Base-by-base conservation (phyloP, 106 monocot species). In the Dendrobium chrysotoxum region DNA sequence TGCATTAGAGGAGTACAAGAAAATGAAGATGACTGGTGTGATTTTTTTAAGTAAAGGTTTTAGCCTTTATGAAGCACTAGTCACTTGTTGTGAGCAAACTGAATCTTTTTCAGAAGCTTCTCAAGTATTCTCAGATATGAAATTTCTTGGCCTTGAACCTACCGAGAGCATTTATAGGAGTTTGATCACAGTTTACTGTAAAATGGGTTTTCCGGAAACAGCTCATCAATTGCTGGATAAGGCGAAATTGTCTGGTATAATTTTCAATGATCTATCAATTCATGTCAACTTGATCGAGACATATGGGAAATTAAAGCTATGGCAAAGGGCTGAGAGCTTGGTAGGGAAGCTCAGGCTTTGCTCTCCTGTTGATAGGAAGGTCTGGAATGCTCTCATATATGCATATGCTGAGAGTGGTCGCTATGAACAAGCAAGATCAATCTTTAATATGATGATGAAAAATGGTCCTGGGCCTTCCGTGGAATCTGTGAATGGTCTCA, bases 371-470 rank as follows among this genome's bases (percentile, higher is more conserved):
- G 95, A 95, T 65, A 93, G 95, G 77, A 93, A 86, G 79, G 78
- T 99, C 40, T 99, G 98, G 98, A 99, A 99, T 86, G 92, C 91
- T 79, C 83, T 99, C 38, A 99, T 99, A 80, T 38, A 84, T 87
- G 95, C 98, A 76, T 99, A 99, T 87, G 91, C 88, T 78, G 92
- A 89, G 75, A 99, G 90, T 86, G 95, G 98, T 50, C 75, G 40
- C 2, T 99, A 99, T 79, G 98, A 99, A 77, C 84, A 99, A 81
- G 95, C 95, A 53, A 89, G 98, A 82, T 95, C 95, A 21, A 50
- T 91, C 64, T 99, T 99, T 74, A 88, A 95, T 81, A 88, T 78
- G 40, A 99, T 99, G 98, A 84, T 95, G 77, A 95, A 85, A 82
- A 85, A 93, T 83, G 98, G 98, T 68, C 89, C 88, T 55, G 83